Base-by-base conservation (phyloP, 2,329 filamentous ascomycete genomes). In the Thermoascus crustaceus region DNA sequence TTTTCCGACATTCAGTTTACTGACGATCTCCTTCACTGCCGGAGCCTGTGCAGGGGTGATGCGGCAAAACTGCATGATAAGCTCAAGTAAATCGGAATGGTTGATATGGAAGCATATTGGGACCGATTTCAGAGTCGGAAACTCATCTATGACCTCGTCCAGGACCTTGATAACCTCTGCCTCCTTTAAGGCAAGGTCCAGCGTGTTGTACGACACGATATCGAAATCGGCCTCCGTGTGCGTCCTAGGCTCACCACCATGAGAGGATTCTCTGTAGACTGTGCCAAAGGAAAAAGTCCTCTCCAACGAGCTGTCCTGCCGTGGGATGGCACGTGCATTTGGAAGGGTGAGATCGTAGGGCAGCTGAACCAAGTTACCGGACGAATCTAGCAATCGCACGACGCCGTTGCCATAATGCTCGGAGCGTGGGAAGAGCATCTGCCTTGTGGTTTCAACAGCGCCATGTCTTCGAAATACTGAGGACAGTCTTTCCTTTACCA, bases 211-310 rank as follows among this genome's bases (percentile, higher is more conserved):
- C 1, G 87, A 89, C n/a, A 94, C 75, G 40, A 98, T 87, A 60
- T 98, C 91, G 57, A 96, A 98, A 57, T 96, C 88, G 2, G 93
- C 88, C 55, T 96, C 91, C 7, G 85, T 82, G 55, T 85, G 82
- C 51, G 81, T 82, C 38, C 75, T 73, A 5, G 91, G 91, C 47
- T 94, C 84, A 2, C 85, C 84, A 5, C 85, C 87, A 37, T 79
- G 80, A 32, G 78, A 71, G 30, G 75, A 79, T 44, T 93, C 84
- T 25, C 91, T 77, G 54, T 86, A 96, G 1, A 96, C 87, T 21
- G 74, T 81, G 5, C 87, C 88, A 56, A 98, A 95, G 0, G 84
- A 78, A 58, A 86, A 94, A 0, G 84, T 85, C 45, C 85, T 83
- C 46, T 85, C 76, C 4, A 85, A 64, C 4, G 77, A 69, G 0